Evolutionary conservation across 2,329 filamentous ascomycete species (phyloP), one percentile per base, ranked within the genome.

Genomic region (Septoria petroselini): DNA sequence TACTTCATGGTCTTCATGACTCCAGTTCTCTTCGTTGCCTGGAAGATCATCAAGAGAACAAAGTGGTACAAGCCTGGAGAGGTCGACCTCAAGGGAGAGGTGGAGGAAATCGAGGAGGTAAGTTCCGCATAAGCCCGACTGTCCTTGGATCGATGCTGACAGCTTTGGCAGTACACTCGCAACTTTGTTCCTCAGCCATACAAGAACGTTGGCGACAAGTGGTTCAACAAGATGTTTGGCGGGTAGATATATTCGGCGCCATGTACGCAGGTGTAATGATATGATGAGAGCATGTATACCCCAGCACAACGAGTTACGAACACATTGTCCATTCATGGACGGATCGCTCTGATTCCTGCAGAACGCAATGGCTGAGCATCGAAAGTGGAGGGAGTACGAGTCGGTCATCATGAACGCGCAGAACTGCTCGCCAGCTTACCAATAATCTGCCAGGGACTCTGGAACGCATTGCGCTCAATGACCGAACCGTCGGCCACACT

Each of bases 1-100:
- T 90, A 90, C 66, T 83, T 82, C 43, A 88, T 88, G 78, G 79
- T 90, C 37, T 79, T 76, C 4, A 70, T 88, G 1, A 87, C 85
- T 61, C 86, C 86, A 0, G 55, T 82, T 0, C 70, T 91, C 1
- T 91, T 80, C 65, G 41, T 85, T 3, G 79, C 77, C 5, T 91
- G 85, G 83, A 91, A 91, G 67, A 23, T 87, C 5, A 58, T 82
- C 50, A 82, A 86, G 66, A 78, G 74, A 63, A 87, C 85, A 0
- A 79, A 75, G 45, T 76, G 79, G 37, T 45, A 53, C 31, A 76
- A 73, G 50, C 73, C 81, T 0, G 68, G 77, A 11, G 79, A 87
- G 44, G 78, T 83, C 1, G 84, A 89, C 64, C 67, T 88, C 19
- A 65, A 74, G 9, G 76, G 77, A 43, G 83, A 84, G 54, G 62